phyloP scores from a whole-genome alignment of 2,329 filamentous ascomycete species.

The Epichloe hybrida region DNA sequence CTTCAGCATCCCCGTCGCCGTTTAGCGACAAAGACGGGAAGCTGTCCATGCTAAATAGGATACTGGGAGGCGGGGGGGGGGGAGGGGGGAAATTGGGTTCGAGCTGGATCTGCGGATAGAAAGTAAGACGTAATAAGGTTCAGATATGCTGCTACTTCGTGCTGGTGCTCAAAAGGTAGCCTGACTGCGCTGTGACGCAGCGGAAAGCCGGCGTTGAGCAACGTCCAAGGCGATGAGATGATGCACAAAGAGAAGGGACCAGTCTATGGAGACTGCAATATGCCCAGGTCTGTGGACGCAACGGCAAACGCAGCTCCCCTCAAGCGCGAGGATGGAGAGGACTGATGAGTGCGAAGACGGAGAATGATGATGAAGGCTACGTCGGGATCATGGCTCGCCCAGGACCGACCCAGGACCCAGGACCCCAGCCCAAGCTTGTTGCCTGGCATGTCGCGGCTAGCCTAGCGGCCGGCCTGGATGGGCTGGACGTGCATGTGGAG shows the following conservation, averaged over 20 bases:
- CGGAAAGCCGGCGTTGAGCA: background rate
- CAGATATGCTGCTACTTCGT: background rate
- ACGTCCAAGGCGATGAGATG: background rate
- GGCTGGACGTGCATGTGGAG: no score
- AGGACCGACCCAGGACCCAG: background rate
- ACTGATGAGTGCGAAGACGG: background rate
- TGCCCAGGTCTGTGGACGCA: background rate
- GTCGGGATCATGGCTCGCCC: background rate
- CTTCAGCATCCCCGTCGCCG: background rate
- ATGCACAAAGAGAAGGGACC: background rate
- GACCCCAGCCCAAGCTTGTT: no score
- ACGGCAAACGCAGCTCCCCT: background rate
- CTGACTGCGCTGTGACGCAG: no score
- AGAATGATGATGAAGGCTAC: background rate
- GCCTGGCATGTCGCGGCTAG: no score
- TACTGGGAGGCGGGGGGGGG: background rate
- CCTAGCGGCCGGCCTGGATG: no score
- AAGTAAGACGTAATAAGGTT: background rate
- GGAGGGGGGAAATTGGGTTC: background rate
- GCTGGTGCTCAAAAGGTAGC: background rate
- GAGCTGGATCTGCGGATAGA: background rate
- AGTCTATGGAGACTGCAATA: background rate
- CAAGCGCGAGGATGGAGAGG: background rate
- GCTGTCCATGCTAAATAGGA: background rate
- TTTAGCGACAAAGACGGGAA: background rate